Conservation (phyloP, 805 yeast species). For the Saccharomycopsis amapae region DNA sequence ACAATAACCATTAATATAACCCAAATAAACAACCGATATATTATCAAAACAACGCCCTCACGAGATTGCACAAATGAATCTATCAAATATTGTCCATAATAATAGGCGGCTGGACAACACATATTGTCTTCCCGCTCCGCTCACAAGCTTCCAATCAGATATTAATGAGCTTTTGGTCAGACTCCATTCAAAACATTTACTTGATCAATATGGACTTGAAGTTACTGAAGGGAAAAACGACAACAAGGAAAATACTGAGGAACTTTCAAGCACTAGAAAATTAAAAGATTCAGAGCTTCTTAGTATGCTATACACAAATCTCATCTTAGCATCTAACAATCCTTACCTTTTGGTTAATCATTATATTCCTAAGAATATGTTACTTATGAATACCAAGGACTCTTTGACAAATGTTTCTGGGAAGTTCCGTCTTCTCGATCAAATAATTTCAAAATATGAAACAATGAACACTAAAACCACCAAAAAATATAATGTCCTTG, state of each 20-base stretch:
- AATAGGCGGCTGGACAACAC: constrained; percentile 2
- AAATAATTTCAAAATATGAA: constrained; percentile 35
- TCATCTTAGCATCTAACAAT: constrained; percentile 37
- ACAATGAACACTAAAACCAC: constrained; percentile 25
- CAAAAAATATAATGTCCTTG: constrained; percentile 29
- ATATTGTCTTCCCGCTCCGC: constrained; percentile 11
- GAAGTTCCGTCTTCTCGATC: constrained; percentile 50
- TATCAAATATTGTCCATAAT: too few species aligned
- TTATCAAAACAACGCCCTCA: too few species aligned
- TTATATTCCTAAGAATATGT: constrained; percentile 62
- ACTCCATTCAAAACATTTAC: constrained; percentile 15
- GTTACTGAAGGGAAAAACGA: neutral
- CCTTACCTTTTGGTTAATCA: constrained; percentile 71
- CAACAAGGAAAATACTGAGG: neutral
- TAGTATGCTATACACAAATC: constrained; percentile 10
- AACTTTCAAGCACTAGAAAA: neutral
- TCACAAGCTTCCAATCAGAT: constrained; percentile 14
- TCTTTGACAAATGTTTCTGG: constrained; percentile 48
- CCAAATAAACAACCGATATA: too few species aligned
- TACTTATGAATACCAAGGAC: constrained; percentile 59
- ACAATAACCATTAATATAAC: too few species aligned
- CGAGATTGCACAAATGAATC: too few species aligned
- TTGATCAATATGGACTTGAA: neutral
- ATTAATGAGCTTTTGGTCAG: constrained; percentile 14
- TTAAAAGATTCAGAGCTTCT: constrained; percentile 9